phyloP scores from a whole-genome alignment of 129 eudicot species.

The Scalesia atractyloides region DNA sequence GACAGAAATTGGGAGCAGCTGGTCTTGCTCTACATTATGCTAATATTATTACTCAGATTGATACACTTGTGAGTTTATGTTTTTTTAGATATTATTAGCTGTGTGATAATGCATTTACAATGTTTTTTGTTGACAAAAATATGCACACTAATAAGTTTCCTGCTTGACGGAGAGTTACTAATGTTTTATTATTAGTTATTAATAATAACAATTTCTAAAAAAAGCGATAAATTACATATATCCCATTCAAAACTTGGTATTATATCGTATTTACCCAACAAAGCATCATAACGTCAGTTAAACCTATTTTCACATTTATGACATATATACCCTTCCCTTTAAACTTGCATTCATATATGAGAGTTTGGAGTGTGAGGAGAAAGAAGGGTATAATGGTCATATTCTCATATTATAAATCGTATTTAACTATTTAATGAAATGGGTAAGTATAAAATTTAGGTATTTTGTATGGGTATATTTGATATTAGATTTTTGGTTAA shows the following conservation, averaged over 20 bases:
- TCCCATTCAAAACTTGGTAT: too few relatives aligned
- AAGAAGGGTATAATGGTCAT: too few relatives aligned
- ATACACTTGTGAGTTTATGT: conserved; percentile 71
- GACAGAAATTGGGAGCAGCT: conserved; percentile 81
- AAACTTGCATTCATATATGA: too few relatives aligned
- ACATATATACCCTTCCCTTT: too few relatives aligned
- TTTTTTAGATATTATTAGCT: conserved; percentile 1
- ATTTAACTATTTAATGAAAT: too few relatives aligned
- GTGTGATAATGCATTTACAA: conserved; percentile 2
- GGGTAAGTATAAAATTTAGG: too few relatives aligned
- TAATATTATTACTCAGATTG: conserved; percentile 84
- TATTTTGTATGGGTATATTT: too few relatives aligned
- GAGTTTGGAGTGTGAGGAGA: too few relatives aligned
- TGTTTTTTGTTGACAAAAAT: background rate
- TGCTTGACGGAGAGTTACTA: background rate
- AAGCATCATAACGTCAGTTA: background rate
- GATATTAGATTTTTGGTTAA: too few relatives aligned
- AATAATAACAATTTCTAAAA: background rate
- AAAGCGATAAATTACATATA: background rate
- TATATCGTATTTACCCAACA: too few relatives aligned
- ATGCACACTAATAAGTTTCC: background rate
- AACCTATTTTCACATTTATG: too few relatives aligned
- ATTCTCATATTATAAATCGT: too few relatives aligned
- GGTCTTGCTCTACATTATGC: conserved; percentile 99
- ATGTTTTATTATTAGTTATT: background rate